These are phyloP conservation scores for Ophiostoma triangulosporum DNA, from an alignment of 2,329 filamentous ascomycete genomes.

Conservation along the genomic window DNA sequence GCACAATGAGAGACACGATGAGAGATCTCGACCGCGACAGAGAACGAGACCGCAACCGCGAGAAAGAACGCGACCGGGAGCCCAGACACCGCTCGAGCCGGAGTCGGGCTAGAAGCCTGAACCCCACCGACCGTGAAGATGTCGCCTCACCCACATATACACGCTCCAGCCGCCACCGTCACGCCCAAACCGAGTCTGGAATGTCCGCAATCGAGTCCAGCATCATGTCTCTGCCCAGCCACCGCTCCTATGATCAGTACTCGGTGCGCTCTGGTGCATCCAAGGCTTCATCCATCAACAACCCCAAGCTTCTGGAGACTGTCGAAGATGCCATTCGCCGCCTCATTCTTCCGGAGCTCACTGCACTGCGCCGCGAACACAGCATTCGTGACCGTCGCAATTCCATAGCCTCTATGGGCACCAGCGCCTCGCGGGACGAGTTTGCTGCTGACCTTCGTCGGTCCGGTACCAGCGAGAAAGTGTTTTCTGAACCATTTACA, in stretches of 20 bases:
- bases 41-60: slow-evolving; percentile 9
- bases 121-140: slow-evolving; percentile 34
- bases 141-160: slow-evolving; percentile 29
- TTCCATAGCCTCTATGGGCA: slow-evolving; percentile 45
- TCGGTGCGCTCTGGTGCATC: slow-evolving; percentile 38
- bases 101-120: slow-evolving; percentile 34
- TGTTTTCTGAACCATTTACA: slow-evolving; percentile 13
- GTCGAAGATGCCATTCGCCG: slow-evolving; percentile 88
- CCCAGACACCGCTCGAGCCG: slow-evolving; percentile 34
- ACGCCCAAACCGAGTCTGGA: slow-evolving; percentile 31
- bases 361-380: slow-evolving; percentile 80
- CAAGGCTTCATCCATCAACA: slow-evolving; percentile 64
- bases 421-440: slow-evolving; percentile 41
- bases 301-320: slow-evolving; percentile 77
- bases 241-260: slow-evolving; percentile 42
- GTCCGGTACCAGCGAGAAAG: slow-evolving; percentile 43
- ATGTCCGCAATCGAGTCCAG: slow-evolving; percentile 42
- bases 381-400: slow-evolving; percentile 60
- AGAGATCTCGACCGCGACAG: slow-evolving; percentile 5
- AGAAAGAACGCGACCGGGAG: slow-evolving; percentile 21
- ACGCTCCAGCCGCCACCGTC: slow-evolving; percentile 36
- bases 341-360: slow-evolving; percentile 81
- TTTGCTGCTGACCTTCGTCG: slow-evolving; percentile 42
- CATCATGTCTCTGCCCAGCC: slow-evolving; percentile 43
- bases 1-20: not conserved